Percentiles rank a stretch among this genome's conserved stretches.
phyloP scores from a whole-genome alignment of 1,139 yeast species.

The Yamadazyma diospyri region DNA sequence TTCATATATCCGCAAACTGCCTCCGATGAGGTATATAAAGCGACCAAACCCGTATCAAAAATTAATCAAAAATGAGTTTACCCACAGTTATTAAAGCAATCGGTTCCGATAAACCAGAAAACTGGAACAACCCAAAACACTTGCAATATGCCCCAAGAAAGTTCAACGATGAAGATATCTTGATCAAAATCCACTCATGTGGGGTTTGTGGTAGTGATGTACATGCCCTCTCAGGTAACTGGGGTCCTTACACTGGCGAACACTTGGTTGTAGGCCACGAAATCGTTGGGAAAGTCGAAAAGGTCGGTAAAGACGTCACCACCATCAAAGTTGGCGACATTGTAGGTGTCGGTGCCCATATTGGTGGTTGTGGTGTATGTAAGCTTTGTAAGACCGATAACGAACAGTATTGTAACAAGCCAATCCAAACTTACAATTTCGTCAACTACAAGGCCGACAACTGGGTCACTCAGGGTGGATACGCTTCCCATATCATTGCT shows the following conservation, averaged over 20 bases:
- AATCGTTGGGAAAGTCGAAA: conserved; percentile 48
- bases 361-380: conserved; percentile 48
- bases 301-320: conserved; percentile 46
- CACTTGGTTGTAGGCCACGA: conserved; percentile 45
- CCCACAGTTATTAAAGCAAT: conserved; percentile 40
- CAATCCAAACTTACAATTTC: conserved; percentile 44
- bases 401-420: conserved; percentile 49
- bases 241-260: conserved; percentile 38
- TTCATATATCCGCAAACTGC: too few species aligned
- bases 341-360: conserved; percentile 61
- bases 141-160: conserved; percentile 38
- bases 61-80: conserved; percentile 13
- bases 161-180: conserved; percentile 37
- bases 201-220: conserved; percentile 65
- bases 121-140: conserved; percentile 42
- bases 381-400: conserved; percentile 40
- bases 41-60: too few species aligned
- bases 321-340: conserved; percentile 52
- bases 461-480: conserved; percentile 56
- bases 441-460: conserved; percentile 30
- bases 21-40: too few species aligned
- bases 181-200: conserved; percentile 45
- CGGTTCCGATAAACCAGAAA: conserved; percentile 23
- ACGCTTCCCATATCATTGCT: conserved; percentile 54
- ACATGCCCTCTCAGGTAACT: conserved; percentile 45